These are phyloP conservation scores for Alternaria triticimaculans DNA, from an alignment of 2,329 filamentous ascomycete species.

Conservation along the genomic window DNA sequence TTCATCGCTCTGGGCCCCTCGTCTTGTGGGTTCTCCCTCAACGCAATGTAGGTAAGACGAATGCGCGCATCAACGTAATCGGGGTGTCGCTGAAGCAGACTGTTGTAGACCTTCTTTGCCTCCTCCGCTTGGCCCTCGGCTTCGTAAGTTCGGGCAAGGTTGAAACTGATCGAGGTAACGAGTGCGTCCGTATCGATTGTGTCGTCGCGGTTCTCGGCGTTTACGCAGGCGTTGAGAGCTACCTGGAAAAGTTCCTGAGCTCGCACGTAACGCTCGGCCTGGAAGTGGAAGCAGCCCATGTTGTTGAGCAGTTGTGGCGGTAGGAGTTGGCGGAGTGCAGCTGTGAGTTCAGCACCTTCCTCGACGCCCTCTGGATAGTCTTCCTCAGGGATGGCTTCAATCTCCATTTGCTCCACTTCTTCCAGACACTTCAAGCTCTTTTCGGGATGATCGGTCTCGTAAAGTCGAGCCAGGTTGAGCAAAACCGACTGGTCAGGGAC, in stretches of 20 bases:
- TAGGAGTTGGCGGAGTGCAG: constrained; percentile 74
- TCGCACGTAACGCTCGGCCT: constrained; percentile 78
- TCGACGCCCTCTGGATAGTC: constrained; percentile 67
- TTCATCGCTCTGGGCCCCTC: constrained; percentile 86
- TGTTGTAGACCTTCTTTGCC: constrained; percentile 87
- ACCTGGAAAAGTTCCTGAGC: constrained; percentile 90
- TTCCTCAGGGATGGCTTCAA: constrained; percentile 76
- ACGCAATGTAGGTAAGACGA: constrained; percentile 86
- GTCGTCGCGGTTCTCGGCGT: constrained; percentile 76
- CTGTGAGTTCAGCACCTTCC: constrained; percentile 58
- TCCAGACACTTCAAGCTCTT: constrained; percentile 91
- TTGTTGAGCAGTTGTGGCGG: constrained; percentile 95
- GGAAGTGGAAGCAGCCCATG: constrained; percentile 94
- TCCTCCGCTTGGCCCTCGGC: constrained; percentile 79
- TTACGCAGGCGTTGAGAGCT: constrained; percentile 86
- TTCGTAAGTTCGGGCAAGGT: constrained; percentile 92
- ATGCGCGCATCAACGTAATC: constrained; percentile 94
- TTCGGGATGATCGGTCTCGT: constrained; percentile 84
- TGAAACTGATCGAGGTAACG: constrained; percentile 96
- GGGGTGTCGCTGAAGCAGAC: constrained; percentile 79
- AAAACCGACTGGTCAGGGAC: constrained; percentile 84
- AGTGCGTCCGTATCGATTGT: constrained; percentile 86
- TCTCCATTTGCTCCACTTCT: constrained; percentile 89
- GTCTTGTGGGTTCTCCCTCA: constrained; percentile 80
- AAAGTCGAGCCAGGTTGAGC: constrained; percentile 88